phyloP scores from a whole-genome alignment of 768 basidiomycete species.

The Lentinus tigrinus region DNA sequence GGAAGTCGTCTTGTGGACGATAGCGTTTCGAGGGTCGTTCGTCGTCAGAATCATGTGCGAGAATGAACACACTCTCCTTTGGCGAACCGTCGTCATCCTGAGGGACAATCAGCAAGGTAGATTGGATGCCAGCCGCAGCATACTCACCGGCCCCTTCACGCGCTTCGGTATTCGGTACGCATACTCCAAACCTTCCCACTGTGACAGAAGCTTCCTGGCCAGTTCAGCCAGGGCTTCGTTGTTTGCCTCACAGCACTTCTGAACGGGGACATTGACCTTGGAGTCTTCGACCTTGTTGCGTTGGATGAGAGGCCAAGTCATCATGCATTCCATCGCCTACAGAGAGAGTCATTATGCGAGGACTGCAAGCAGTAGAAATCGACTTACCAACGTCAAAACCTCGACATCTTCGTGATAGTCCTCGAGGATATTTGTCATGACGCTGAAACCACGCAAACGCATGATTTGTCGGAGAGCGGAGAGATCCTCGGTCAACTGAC shows the following conservation, averaged over 20 bases:
- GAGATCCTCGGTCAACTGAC: constrained; percentile 81
- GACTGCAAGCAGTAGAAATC: neutral
- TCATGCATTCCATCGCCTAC: constrained; percentile 67
- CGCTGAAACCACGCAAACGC: constrained; percentile 88
- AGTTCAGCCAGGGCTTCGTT: constrained; percentile 55
- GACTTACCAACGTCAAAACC: constrained; percentile 64
- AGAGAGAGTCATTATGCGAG: neutral
- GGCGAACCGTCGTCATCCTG: constrained; percentile 28
- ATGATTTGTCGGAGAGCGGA: constrained; percentile 79
- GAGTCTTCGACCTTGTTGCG: constrained; percentile 92
- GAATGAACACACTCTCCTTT: constrained; percentile 1
- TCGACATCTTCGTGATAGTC: constrained; percentile 74
- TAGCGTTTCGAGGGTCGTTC: constrained; percentile 19
- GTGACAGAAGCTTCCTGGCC: constrained; percentile 59
- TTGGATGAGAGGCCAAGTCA: constrained; percentile 76
- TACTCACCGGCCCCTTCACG: constrained; percentile 37
- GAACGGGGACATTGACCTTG: constrained; percentile 58
- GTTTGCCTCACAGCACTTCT: constrained; percentile 49
- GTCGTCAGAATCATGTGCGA: constrained; percentile 6
- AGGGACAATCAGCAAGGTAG: neutral
- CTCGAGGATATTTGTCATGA: constrained; percentile 86
- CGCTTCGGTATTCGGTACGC: constrained; percentile 88
- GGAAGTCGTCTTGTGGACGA: constrained; percentile 14
- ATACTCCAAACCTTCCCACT: constrained; percentile 78
- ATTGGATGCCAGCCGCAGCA: neutral